These are phyloP conservation scores for Boletus sp. DNA, from an alignment of 1,284 basidiomycete species.

Conservation along the genomic window DNA sequence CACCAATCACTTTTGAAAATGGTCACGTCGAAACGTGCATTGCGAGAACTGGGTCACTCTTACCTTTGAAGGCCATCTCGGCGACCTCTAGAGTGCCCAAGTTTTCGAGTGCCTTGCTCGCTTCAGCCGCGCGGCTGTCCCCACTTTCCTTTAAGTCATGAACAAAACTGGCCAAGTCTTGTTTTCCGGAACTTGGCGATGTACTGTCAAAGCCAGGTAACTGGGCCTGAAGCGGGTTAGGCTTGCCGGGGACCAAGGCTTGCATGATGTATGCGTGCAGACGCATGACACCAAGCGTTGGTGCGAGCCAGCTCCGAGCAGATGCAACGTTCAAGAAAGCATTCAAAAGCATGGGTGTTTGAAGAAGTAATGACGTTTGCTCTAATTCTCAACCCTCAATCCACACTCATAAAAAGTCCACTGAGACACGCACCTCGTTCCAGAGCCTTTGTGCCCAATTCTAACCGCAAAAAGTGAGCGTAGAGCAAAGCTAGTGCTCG, in stretches of 20 bases:
- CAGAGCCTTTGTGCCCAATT: conserved; percentile 59
- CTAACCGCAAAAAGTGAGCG: conserved; percentile 83
- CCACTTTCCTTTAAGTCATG: conserved; percentile 24
- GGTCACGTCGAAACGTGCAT: conserved; percentile 1
- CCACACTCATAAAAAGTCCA: neutral
- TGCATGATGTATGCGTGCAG: conserved; percentile 87
- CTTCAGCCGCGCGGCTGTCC: conserved; percentile 45
- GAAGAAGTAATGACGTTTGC: conserved; percentile 69
- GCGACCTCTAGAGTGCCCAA: conserved; percentile 87
- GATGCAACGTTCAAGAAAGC: conserved; percentile 85
- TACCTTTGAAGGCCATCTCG: conserved; percentile 88
- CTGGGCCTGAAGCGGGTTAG: conserved; percentile 58
- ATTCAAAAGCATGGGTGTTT: conserved; percentile 75
- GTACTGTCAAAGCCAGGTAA: conserved; percentile 72
- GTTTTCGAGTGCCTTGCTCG: conserved; percentile 68
- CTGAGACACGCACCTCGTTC: conserved; percentile 58
- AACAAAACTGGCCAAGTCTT: conserved; percentile 28
- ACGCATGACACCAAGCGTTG: conserved; percentile 80
- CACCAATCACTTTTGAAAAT: conserved; percentile 78
- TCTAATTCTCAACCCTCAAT: conserved; percentile 46
- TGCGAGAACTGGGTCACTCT: conserved; percentile 22
- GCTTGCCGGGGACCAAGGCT: conserved; percentile 69
- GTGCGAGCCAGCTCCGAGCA: conserved; percentile 90
- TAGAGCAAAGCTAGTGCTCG: conserved; percentile 78
- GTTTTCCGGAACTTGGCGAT: conserved; percentile 36